Percentiles rank a stretch among this genome's conserved stretches.
Conservation (phyloP, 768 basidiomycete species). For the Suillus weaverae region DNA sequence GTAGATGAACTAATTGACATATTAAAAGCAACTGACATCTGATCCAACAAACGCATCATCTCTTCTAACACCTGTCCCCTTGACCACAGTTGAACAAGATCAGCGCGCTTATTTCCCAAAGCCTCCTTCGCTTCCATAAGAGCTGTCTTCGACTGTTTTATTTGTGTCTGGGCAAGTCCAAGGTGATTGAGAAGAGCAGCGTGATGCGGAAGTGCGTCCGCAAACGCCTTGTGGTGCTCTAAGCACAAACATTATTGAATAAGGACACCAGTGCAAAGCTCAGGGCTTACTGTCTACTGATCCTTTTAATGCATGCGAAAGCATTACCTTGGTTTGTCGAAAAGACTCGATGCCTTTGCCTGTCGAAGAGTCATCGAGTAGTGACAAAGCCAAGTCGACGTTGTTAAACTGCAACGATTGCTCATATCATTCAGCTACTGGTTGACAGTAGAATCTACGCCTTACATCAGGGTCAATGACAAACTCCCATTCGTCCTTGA, state of each 20-base stretch:
- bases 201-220: slow-evolving; percentile 91
- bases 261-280: slow-evolving; percentile 3
- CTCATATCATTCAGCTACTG: slow-evolving; percentile 10
- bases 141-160: slow-evolving; percentile 64
- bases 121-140: slow-evolving; percentile 80
- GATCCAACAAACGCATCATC: slow-evolving; percentile 92
- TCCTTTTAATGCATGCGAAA: slow-evolving; percentile 79
- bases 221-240: slow-evolving; percentile 94
- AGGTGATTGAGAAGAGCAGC: slow-evolving; percentile 74
- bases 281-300: slow-evolving; percentile 78
- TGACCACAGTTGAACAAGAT: slow-evolving; percentile 87
- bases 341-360: slow-evolving; percentile 81
- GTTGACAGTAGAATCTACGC: slow-evolving; percentile 8
- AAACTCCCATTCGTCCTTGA: slow-evolving; percentile 89
- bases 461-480: slow-evolving; percentile 79
- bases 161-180: slow-evolving; percentile 69
- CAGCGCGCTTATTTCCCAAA: slow-evolving; percentile 79
- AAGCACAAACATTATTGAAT: slow-evolving; percentile 13
- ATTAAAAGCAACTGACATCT: slow-evolving; percentile 64
- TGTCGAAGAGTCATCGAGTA: slow-evolving; percentile 73
- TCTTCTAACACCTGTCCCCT: slow-evolving; percentile 91
- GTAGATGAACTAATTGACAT: slow-evolving; percentile 1
- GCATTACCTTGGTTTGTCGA: slow-evolving; percentile 68
- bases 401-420: slow-evolving; percentile 73
- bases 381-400: slow-evolving; percentile 87